These are phyloP conservation scores for Nidularia sp. DNA, from an alignment of 768 basidiomycete species.

Conservation along the genomic window DNA sequence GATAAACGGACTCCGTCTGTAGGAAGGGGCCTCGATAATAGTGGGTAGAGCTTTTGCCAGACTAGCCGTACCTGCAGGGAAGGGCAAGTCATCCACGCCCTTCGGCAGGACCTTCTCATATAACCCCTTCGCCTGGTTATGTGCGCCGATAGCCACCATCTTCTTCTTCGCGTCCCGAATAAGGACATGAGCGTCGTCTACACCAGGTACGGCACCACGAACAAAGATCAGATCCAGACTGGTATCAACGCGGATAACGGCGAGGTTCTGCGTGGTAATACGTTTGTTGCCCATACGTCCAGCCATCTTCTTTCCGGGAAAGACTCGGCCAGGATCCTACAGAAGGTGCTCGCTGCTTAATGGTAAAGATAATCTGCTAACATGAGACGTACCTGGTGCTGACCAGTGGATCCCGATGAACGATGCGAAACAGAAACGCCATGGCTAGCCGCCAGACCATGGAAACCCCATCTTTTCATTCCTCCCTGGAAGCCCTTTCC, in stretches of 20 bases:
- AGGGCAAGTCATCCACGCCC: slow-evolving; percentile 81
- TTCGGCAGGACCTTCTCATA: slow-evolving; percentile 78
- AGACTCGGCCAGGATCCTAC: slow-evolving; percentile 93
- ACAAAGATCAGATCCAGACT: slow-evolving; percentile 86
- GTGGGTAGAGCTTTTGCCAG: slow-evolving; percentile 64
- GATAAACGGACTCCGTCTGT: slow-evolving; percentile 74
- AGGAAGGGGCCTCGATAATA: slow-evolving; percentile 67
- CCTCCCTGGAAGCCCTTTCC: slow-evolving; percentile 97
- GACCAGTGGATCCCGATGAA: slow-evolving; percentile 88
- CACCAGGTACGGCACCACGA: slow-evolving; percentile 86
- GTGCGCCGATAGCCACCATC: slow-evolving; percentile 53
- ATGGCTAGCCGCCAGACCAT: slow-evolving; percentile 88
- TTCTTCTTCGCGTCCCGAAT: slow-evolving; percentile 90
- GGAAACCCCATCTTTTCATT: slow-evolving; percentile 96
- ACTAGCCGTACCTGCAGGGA: slow-evolving; percentile 85
- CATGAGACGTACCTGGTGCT: slow-evolving; percentile 70
- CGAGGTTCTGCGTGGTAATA: slow-evolving; percentile 82
- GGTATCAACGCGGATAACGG: slow-evolving; percentile 85
- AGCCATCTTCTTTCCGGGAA: slow-evolving; percentile 98
- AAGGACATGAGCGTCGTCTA: slow-evolving; percentile 83
- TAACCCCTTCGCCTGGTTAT: slow-evolving; percentile 66
- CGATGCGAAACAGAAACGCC: slow-evolving; percentile 96
- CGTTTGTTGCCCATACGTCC: slow-evolving; percentile 86
- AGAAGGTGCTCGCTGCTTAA: slow-evolving; percentile 4
- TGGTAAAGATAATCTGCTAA: neutral